A percentile compares a stretch with the other conserved stretches of the same genome.
phyloP scores from a whole-genome alignment of 768 basidiomycete genomes.

The Rhodotorula babjevae region DNA sequence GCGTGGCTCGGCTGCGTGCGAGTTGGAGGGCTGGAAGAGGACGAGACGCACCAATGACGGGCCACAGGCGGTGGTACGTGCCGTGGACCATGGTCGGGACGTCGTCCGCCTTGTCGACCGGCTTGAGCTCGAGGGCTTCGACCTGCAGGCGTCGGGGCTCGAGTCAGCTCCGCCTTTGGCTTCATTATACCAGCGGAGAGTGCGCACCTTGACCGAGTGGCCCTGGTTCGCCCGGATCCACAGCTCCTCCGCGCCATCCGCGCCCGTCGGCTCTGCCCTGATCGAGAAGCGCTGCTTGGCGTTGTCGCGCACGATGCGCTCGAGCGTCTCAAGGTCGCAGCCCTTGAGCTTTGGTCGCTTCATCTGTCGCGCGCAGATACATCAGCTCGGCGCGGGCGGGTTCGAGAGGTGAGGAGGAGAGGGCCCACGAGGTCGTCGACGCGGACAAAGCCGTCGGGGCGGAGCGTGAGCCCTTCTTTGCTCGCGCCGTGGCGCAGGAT shows the following conservation, averaged over 20 bases:
- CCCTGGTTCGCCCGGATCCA: constrained; percentile 90
- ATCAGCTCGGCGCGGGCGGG: too few relatives aligned
- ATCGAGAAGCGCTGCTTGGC: constrained; percentile 64
- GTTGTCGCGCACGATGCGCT: constrained; percentile 61
- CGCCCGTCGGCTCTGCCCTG: constrained; percentile 51
- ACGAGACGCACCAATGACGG: constrained; percentile 57
- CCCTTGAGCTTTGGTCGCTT: constrained; percentile 63
- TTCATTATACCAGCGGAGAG: neutral
- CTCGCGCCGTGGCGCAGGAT: constrained; percentile 84
- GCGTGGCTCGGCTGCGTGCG: too few relatives aligned
- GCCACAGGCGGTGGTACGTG: constrained; percentile 66
- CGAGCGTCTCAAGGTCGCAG: constrained; percentile 51
- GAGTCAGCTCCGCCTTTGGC: neutral
- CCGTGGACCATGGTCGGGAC: constrained; percentile 82
- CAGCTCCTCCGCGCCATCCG: constrained; percentile 54
- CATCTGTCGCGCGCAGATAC: constrained; percentile 52
- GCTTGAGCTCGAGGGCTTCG: constrained; percentile 63
- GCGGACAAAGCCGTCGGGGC: constrained; percentile 76
- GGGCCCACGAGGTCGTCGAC: constrained; percentile 73
- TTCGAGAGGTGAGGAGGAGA: too few relatives aligned
- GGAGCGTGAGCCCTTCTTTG: constrained; percentile 67
- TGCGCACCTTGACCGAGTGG: constrained; percentile 69
- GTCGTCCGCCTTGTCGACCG: constrained; percentile 57
- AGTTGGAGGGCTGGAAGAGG: too few relatives aligned
- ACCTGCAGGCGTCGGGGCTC: constrained; percentile 51